A percentile compares a stretch with the other conserved stretches of the same genome.
phyloP scores from a whole-genome alignment of 257 asterid species.

The Petunia secreta region DNA sequence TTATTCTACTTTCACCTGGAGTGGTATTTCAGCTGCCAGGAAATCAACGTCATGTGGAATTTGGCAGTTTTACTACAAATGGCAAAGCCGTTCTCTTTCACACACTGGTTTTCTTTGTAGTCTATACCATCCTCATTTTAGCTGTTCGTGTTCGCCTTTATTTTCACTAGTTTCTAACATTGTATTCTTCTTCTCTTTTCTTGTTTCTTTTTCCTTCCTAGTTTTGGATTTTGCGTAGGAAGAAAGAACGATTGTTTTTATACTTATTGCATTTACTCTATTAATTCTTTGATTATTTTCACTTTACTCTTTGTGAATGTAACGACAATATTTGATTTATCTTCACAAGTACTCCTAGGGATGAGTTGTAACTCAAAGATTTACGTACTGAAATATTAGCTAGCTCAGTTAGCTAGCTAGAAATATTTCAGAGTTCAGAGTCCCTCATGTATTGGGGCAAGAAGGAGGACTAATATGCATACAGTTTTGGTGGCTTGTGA shows the following conservation, averaged over 20 bases:
- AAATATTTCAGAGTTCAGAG: no score
- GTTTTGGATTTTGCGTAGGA: background rate
- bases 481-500: no score
- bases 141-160: constrained; percentile 48
- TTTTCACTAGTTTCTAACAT: constrained; percentile 28
- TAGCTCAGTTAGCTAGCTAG: no score
- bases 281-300: background rate
- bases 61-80: constrained; percentile 59
- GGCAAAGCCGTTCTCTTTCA: constrained; percentile 57
- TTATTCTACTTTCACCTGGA: constrained; percentile 59
- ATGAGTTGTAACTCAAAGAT: no score
- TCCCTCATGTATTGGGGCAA: no score
- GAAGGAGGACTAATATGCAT: no score
- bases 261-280: background rate
- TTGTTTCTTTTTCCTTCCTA: background rate
- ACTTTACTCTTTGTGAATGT: background rate
- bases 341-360: background rate
- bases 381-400: no score
- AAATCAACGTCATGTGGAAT: constrained; percentile 43
- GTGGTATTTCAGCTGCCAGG: constrained; percentile 64
- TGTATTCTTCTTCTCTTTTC: background rate
- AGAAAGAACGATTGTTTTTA: background rate
- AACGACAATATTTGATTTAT: background rate
- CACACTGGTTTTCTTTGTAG: constrained; percentile 49
- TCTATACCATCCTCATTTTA: constrained; percentile 56